Base-by-base conservation (phyloP, 2,329 filamentous ascomycete genomes). In the Coniochaeta hoffmannii region DNA sequence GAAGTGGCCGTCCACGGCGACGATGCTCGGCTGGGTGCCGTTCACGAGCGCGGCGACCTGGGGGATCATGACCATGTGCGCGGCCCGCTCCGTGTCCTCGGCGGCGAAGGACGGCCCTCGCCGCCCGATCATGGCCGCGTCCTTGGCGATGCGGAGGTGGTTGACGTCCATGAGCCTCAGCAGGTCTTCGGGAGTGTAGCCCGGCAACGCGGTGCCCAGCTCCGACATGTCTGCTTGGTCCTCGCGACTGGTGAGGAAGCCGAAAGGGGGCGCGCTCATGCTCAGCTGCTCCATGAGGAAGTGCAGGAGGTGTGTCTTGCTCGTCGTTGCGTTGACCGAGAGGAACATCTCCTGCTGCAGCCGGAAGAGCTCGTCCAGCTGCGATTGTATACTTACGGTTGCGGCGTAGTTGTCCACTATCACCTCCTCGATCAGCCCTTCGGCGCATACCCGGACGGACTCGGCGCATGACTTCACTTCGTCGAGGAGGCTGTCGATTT, bases 401-500 rank as follows among this genome's bases (percentile, higher is more conserved):
- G 38, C 26, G 4, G 31, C 41, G 30, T 58, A 55, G 41, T 50
- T 56, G 32, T 50, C 54, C 19, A 58, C 50, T 26, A 54, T 53
- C 2, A 54, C 22, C 10, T 58, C 56, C 10, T 54, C 53, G 15
- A 58, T 51, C 10, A 58, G 53, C n/a, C 36, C 34, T 8, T 58
- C 56, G 53, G 53, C 32, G 24, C 49, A 41, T 9, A 46, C n/a
- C 17, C 54, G 41, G 11, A 58, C 53, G 4, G 38, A 14, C 11
- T 55, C 56, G 26, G 53, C 53, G 34, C 44, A 28, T 1, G 17
- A 17, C 11, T 50, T 36, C 15, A 58, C 56, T 24, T 65, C 22
- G 59, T 57, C 15, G 59, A 62, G 36, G 58, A 63, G 53, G 57
- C 55, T n/a, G 52, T 55, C 30, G 58, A 64, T 54, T 46, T 56